A percentile compares a stretch with the other conserved stretches of the same genome.
Evolutionary conservation across 345 rosid genomes (phyloP).

Genomic region (Sonneratia alba): DNA sequence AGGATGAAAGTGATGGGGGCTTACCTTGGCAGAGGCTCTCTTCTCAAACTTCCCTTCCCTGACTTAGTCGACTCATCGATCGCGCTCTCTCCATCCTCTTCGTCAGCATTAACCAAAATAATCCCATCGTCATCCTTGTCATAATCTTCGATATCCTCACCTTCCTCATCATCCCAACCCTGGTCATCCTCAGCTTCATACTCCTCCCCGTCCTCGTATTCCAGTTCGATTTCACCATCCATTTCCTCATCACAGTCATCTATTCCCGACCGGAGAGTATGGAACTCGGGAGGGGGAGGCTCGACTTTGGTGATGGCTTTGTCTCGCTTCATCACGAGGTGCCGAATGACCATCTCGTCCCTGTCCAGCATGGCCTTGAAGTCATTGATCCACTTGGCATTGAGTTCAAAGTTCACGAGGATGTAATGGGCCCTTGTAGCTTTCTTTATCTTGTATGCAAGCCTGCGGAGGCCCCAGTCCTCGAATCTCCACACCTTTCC

Average conservation of each 20-base stretch:
- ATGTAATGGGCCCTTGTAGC: conserved; percentile 78
- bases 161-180: conserved; percentile 11
- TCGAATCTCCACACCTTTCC: conserved; percentile 79
- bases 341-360: conserved; percentile 83
- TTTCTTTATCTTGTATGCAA: conserved; percentile 79
- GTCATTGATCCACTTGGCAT: conserved; percentile 69
- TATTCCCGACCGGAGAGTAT: conserved; percentile 35
- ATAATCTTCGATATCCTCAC: conserved; percentile 14
- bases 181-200: conserved; percentile 19
- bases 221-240: conserved; percentile 28
- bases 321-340: conserved; percentile 78
- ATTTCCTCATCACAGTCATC: conserved; percentile 43
- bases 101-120: conserved; percentile 11
- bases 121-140: conserved; percentile 15
- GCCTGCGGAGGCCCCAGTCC: conserved; percentile 89
- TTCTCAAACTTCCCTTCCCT: conserved; percentile 15
- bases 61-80: conserved; percentile 7
- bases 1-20: no score
- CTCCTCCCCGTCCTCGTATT: conserved; percentile 20
- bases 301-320: conserved; percentile 64
- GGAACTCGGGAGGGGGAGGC: conserved; percentile 86
- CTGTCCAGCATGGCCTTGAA: conserved; percentile 68
- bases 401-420: conserved; percentile 89
- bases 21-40: conserved; percentile 12
- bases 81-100: conserved; percentile 18